Evolutionary conservation across 352 stramenopile species (phyloP), one percentile per base, ranked within the genome.

Genomic region (Phytophthora constricta): DNA sequence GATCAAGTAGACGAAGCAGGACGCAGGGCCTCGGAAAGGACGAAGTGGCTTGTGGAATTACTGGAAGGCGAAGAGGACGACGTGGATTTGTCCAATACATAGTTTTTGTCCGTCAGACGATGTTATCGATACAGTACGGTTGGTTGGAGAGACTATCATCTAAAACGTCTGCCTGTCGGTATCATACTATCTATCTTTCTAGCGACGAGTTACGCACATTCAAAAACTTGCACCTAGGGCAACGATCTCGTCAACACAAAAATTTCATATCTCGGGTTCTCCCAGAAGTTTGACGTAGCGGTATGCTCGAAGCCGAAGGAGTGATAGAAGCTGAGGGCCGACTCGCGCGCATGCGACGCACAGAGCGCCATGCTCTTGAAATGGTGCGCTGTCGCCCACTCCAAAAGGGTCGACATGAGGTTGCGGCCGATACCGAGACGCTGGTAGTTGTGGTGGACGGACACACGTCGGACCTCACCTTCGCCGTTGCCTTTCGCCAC

Each of bases 191-290:
- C 41, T 47, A 7, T 37, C 31, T 37, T 37, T 37, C 13, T 13
- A 13, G 31, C 13, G n/a, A n/a, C 34, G n/a, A 42, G 4, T 17
- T 16, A 16, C 14, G 3, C 9, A 42, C 11, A 16, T 16, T 42
- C 34, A 20, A 47, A 17, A 45, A 33, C 13, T 42, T 49, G 19
- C 7, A 39, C 26, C 14, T 68, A 73, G 4, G 28, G 41, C 16
- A 74, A 25, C 16, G 43, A 52, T 61, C 82, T 83, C 41, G 56
- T 48, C 60, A 81, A 74, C 46, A 58, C 65, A 23, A 74, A 66
- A 5, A 19, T 47, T 43, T 80, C 69, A 19, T 78, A 72, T 19
- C 65, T 39, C 16, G 72, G 77, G 14, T 86, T 72, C 31, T 80
- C 50, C 52, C 57, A 71, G 34, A 75, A 45, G 0, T 55, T 68